A percentile compares a stretch with the other conserved stretches of the same genome.
Conservation (phyloP, 2,329 filamentous ascomycete genomes). For the Aureobasidium pullulans region DNA sequence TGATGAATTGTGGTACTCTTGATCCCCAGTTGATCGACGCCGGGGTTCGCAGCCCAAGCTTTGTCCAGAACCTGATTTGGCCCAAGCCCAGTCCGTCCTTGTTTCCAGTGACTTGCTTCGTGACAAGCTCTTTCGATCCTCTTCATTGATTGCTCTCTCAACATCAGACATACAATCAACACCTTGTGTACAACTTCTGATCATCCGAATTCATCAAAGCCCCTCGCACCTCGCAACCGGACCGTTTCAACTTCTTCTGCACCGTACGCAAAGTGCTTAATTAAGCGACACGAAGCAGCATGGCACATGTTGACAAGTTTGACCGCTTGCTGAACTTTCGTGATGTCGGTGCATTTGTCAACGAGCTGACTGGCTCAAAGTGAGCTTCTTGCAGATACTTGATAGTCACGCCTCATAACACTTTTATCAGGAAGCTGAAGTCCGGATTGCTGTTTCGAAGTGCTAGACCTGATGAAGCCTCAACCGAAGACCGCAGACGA, state of each 20-base stretch:
- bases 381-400: conserved; percentile 27
- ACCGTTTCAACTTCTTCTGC: neutral
- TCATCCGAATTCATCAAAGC: neutral
- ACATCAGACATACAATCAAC: neutral
- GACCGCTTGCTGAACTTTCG: conserved; percentile 66
- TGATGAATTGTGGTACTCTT: neutral
- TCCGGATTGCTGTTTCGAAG: conserved; percentile 51
- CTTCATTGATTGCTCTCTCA: neutral
- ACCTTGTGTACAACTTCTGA: no score
- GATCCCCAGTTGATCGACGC: neutral
- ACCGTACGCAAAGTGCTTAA: neutral
- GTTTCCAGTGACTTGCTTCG: neutral
- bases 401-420: conserved; percentile 1
- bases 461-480: conserved; percentile 67
- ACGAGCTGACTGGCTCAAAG: conserved; percentile 50
- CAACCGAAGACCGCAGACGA: conserved; percentile 52
- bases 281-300: neutral
- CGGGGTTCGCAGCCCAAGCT: neutral
- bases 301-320: conserved; percentile 27
- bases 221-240: neutral
- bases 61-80: conserved; percentile 5
- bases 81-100: neutral
- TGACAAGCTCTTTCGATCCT: no score
- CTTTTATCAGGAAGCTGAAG: conserved; percentile 25
- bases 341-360: conserved; percentile 64